Conservation (phyloP, 768 basidiomycete species). For the Lactifluus subvellereus region DNA sequence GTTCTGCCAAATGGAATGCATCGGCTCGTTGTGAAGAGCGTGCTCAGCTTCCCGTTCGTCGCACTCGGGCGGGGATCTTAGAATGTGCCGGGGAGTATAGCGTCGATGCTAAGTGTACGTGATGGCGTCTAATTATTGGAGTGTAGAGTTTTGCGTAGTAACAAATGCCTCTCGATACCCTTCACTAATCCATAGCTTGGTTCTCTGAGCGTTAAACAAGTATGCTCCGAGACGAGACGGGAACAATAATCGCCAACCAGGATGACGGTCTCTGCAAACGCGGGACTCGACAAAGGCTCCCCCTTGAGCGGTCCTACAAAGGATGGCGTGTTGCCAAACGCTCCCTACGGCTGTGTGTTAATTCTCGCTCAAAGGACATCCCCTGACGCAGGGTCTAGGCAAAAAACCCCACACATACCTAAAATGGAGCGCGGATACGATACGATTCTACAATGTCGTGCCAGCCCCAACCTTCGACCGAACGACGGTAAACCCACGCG, state of each 20-base stretch:
- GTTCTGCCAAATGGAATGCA: too few species aligned
- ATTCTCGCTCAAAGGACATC: not conserved
- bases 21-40: too few species aligned
- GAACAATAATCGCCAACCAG: not conserved
- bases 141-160: not conserved
- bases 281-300: not conserved
- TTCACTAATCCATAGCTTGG: not conserved
- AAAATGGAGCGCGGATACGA: not conserved
- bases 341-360: not conserved
- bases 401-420: not conserved
- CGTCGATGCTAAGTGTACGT: too few species aligned
- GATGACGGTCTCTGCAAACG: not conserved
- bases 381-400: too few species aligned
- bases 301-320: not conserved
- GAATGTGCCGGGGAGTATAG: too few species aligned
- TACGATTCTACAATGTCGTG: not conserved
- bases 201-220: not conserved
- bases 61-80: too few species aligned
- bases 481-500: constrained; percentile 62
- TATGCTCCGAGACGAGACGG: too few species aligned
- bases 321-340: not conserved
- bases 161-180: not conserved
- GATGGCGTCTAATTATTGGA: too few species aligned
- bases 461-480: constrained; percentile 27
- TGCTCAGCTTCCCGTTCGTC: too few species aligned